Base-by-base conservation (phyloP, 176 grass and related monocot species). In the Carex cristatella region DNA sequence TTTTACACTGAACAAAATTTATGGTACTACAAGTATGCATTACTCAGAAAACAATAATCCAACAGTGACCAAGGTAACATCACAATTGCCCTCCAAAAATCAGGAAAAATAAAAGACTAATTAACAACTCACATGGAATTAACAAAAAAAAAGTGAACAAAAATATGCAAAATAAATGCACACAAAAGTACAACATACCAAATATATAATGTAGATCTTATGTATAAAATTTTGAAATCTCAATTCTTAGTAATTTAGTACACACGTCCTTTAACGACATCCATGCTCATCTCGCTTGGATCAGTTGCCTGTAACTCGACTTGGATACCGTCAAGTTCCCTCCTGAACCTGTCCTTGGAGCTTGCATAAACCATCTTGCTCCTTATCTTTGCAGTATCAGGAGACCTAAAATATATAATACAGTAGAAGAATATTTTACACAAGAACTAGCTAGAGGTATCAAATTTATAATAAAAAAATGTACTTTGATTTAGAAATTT, bases 301-400 rank as follows among this genome's bases (percentile, higher is more conserved):
- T 83, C 81, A 18, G 81, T 83, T 53, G 81, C 81, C 23, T 83
- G 81, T 69, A 83, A 48, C 42, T 83, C 81, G 0, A 83, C 81
- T 33, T 83, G 81, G 46, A 83, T 83, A 31, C 81, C 81, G 2
- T 83, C 81, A 9, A 83, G 81, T 68, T 83, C 81, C 46, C 81
- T 83, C 30, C 81, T 18, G 81, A 83, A 83, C 15, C 81, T 64
- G 42, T 83, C 81, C 63, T 83, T 83, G 46, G 81, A 53, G 44
- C 81, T 83, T 3, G 81, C 81, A 54, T 83, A 83, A 44, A 83
- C 46, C 81, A 83, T 83, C 46, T 83, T 83, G 81, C 81, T 83
- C 44, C 81, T 83, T 83, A 83, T 83, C 65, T 67, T 83, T 65
- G 81, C 81, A 0, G 23, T 67, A 2, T 83, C 81, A 28, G 81